Base-by-base conservation (phyloP, 306 rosid genomes). In the Aeschynomene evenia region DNA sequence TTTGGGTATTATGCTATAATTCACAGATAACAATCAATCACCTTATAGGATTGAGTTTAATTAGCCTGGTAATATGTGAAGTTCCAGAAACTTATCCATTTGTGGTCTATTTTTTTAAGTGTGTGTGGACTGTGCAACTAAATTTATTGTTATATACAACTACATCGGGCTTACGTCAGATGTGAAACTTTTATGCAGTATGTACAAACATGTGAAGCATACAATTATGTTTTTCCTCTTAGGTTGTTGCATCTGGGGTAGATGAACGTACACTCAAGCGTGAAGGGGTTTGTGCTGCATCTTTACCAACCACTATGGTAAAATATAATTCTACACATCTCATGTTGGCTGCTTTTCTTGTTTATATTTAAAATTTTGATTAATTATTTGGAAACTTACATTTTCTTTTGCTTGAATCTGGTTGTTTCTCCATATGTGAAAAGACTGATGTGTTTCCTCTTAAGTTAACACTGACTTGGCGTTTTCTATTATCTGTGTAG, bases 241-340 rank as follows among this genome's bases (percentile, higher is more conserved):
- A 91, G 99, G 89, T 94, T 74, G 99, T 94, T 23, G 96, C 99
- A 76, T 94, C 99, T 64, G 99, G 97, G 28, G 71, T 91, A 62
- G 97, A 94, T 84, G 99, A 91, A 72, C 92, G 95, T 12, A 94
- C 99, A 11, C 97, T 94, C 71, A 94, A 94, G 88, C 95, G 97
- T 13, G 97, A 91, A 87, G 99, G 99, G 79, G 99, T 94, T 77
- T 91, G 97, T 87, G 96, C 97, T 82, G 99, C 97, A 37, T 91
- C 97, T 55, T 77, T 94, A 79, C 99, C 99, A 18, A 91, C 99
- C 39, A 94, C 99, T 79, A 94, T 94, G 99, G 99, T 88, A 85
- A 66, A 49, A 26, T 23, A 58, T 8, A 21, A 60, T 31, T 58
- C 49, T 34, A 45, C 16, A 21, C 39, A 9, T 70, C 68, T 55